Evolutionary conservation across 345 rosid genomes (phyloP), one percentile per base, ranked within the genome.

Genomic region (Gossypium thurberi): DNA sequence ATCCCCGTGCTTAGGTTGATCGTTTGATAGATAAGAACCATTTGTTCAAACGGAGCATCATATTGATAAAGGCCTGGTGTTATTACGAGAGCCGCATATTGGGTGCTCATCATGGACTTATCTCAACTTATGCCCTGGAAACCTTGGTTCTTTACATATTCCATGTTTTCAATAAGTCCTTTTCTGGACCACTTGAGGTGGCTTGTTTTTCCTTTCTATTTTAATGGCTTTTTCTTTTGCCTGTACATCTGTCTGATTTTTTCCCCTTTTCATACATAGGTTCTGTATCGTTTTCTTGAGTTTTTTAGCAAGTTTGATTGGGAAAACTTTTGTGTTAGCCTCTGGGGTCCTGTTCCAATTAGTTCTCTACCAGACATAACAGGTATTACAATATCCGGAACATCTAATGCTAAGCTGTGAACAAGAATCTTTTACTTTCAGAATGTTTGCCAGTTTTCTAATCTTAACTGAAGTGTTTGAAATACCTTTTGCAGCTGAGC

Each of bases 281-380:
- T 96, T 33, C 98, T 96, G 37, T 93, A 91, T 78, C 91, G 92
- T 62, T 96, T 96, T 84, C 99, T 96, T 74, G 98, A 96, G 86
- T 93, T 93, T 84, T 96, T 96, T 84, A 93, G 99, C 81, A 96
- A 91, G 88, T 96, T 96, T 85, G 99, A 96, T 78, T 96, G 99
- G 99, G 93, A 91, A 72, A 96, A 88, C 71, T 96, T 88, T 81
- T 96, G 99, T 79, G 86, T 96, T 33, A 96, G 99, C 86, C 92
- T 96, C 70, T 83, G 96, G 93, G 99, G 98, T 57, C 99, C 99
- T 78, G 98, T 96, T 73, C 93, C 91, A 58, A 82, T 90, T 69
- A 77, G 86, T 77, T 87, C 85, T 21, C 93, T 96, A 81, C 99
- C 98, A 62, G 92, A 88, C 80, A 87, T 88, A 68, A 78, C 92